Conservation (phyloP, 2,329 filamentous ascomycete genomes). For the Fusarium siculi region DNA sequence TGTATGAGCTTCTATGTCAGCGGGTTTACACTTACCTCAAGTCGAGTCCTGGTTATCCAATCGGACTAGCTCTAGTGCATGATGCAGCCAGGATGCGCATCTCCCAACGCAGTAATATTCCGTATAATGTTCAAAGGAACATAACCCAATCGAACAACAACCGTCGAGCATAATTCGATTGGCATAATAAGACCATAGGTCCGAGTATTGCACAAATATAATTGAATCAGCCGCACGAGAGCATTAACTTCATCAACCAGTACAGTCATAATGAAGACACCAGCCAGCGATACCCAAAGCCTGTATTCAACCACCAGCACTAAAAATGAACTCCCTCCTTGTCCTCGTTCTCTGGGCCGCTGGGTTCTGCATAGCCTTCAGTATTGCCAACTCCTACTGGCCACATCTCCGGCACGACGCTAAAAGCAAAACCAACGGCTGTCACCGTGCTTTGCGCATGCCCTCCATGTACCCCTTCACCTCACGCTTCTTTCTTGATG, state of each 20-base stretch:
- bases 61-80: background rate
- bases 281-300: background rate
- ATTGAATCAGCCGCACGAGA: background rate
- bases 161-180: rapidly evolving
- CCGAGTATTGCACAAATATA: background rate
- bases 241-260: background rate
- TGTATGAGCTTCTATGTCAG: background rate
- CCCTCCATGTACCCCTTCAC: background rate
- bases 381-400: background rate
- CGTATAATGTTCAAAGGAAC: background rate
- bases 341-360: background rate
- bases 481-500: rapidly evolving
- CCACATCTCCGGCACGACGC: background rate
- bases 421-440: too few species aligned
- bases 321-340: background rate
- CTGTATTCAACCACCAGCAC: background rate
- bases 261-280: background rate
- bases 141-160: background rate
- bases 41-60: background rate
- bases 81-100: too few species aligned
- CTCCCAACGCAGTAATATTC: background rate
- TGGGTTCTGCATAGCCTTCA: background rate
- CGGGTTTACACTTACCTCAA: background rate
- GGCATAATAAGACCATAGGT: background rate
- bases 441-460: rapidly evolving